Conservation (phyloP, 345 rosid genomes). For the Gossypium arboreum region DNA sequence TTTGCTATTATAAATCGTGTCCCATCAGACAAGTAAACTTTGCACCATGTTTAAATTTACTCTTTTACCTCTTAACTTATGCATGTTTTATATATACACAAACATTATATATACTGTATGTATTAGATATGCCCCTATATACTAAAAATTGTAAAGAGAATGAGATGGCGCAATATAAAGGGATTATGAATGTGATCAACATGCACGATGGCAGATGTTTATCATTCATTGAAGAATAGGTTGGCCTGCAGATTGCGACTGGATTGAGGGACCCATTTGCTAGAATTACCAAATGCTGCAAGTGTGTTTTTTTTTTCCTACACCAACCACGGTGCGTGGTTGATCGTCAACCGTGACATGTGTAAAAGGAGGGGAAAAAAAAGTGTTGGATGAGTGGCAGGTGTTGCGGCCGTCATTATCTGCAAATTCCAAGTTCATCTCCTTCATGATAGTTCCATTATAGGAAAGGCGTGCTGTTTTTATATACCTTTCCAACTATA, state of each 20-base stretch:
- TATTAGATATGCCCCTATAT: too few species aligned
- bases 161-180: not conserved
- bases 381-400: not conserved
- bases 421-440: not conserved
- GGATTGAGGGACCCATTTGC: constrained; percentile 23
- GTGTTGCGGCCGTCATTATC: not conserved
- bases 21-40: constrained; percentile 13
- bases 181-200: too few species aligned
- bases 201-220: too few species aligned
- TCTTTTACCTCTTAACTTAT: not conserved
- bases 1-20: constrained; percentile 12
- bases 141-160: not conserved
- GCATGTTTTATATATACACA: too few species aligned
- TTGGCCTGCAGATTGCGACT: constrained; percentile 29
- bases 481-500: not conserved
- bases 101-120: too few species aligned
- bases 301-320: not conserved
- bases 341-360: constrained; percentile 20
- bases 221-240: constrained; percentile 23
- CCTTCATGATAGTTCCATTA: not conserved
- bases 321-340: constrained; percentile 17
- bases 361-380: constrained; percentile 7
- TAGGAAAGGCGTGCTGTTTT: not conserved
- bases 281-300: constrained; percentile 18
- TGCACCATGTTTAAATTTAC: not conserved